Percentiles rank a stretch among this genome's conserved stretches.
Evolutionary conservation across 2,329 filamentous ascomycete species (phyloP).

Genomic region (Epicoccum sorghinum): DNA sequence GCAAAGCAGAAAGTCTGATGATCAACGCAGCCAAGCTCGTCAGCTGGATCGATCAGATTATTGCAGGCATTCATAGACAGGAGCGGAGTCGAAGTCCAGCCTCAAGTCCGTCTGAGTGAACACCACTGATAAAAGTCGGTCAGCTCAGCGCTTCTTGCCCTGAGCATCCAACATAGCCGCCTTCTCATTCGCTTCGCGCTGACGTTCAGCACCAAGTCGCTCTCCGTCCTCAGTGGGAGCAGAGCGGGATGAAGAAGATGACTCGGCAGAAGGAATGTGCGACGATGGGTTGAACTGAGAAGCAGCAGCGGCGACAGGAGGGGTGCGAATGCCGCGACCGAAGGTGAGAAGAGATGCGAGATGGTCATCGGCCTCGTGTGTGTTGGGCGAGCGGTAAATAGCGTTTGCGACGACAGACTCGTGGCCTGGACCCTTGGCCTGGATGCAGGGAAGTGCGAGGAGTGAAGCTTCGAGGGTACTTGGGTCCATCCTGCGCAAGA

Average conservation of each 20-base stretch:
- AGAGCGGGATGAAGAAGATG: too few relatives aligned
- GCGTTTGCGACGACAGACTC: not conserved
- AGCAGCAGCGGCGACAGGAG: too few relatives aligned
- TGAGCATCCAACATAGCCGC: conserved; percentile 11
- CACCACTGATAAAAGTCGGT: not conserved
- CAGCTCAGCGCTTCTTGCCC: conserved; percentile 14
- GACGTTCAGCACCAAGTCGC: conserved; percentile 1
- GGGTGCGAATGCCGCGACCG: not conserved
- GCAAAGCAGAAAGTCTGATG: too few relatives aligned
- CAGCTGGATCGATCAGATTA: too few relatives aligned
- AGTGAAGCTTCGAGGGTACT: not conserved
- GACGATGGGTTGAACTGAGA: too few relatives aligned
- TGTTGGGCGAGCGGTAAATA: not conserved
- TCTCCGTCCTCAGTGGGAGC: too few relatives aligned
- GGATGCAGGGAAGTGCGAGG: not conserved
- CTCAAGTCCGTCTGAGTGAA: too few relatives aligned
- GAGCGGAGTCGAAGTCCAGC: too few relatives aligned
- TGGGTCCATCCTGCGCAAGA: conserved; percentile 28
- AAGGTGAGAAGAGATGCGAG: not conserved
- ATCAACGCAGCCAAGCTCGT: too few relatives aligned
- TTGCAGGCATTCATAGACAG: too few relatives aligned
- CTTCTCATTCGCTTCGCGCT: conserved; percentile 28
- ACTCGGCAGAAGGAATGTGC: too few relatives aligned
- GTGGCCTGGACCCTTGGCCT: conserved; percentile 3
- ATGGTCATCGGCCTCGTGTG: not conserved